Percentiles rank a stretch among this genome's conserved stretches.
phyloP scores from a whole-genome alignment of 306 rosid species.

The Trifolium repens region DNA sequence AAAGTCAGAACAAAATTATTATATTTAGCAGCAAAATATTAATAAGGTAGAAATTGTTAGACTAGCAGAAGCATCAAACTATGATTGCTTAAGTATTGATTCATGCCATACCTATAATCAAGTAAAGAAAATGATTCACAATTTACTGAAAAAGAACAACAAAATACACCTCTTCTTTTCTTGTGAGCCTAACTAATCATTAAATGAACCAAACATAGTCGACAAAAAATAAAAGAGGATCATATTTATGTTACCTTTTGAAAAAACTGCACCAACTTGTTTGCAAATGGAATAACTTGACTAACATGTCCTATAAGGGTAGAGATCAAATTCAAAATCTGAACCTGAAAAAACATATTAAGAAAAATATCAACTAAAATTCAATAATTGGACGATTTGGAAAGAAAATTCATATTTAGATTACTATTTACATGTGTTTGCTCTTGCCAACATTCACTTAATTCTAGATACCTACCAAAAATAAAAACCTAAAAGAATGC shows the following conservation, averaged over 20 bases:
- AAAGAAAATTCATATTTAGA: constrained; percentile 14
- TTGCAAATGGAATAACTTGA: constrained; percentile 79
- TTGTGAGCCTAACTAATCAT: not conserved
- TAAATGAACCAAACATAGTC: constrained; percentile 22
- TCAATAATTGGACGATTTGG: constrained; percentile 25
- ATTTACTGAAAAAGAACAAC: constrained; percentile 26
- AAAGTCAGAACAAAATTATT: too few species aligned
- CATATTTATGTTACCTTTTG: constrained; percentile 65
- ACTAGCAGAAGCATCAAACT: not conserved
- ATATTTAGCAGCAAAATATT: too few species aligned
- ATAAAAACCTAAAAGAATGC: constrained; percentile 1
- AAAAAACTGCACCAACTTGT: constrained; percentile 81
- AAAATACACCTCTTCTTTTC: constrained; percentile 6
- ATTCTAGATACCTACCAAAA: constrained; percentile 16
- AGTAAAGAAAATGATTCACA: constrained; percentile 14
- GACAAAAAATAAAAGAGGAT: constrained; percentile 26
- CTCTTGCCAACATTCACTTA: constrained; percentile 32
- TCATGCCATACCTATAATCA: too few species aligned
- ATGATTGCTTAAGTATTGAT: not conserved
- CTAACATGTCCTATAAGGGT: constrained; percentile 74
- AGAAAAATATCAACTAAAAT: constrained; percentile 39
- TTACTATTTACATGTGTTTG: constrained; percentile 22
- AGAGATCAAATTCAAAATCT: constrained; percentile 85
- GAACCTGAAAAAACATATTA: constrained; percentile 71
- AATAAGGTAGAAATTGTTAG: too few species aligned